Percentiles rank a stretch among this genome's conserved stretches.
Conservation (phyloP, 768 basidiomycete genomes). For the Crucibulum laeve region DNA sequence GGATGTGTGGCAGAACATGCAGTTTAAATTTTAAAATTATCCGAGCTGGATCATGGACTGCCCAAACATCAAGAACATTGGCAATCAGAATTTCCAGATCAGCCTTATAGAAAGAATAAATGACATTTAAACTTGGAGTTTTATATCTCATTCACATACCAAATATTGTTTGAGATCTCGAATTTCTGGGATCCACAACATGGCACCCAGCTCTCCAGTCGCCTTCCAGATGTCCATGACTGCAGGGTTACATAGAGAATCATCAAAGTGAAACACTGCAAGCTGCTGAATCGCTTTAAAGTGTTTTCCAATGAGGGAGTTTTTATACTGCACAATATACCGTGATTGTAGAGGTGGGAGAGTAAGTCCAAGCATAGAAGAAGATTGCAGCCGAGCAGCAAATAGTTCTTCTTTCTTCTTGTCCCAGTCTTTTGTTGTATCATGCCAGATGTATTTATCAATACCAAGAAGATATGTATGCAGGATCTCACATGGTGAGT, state of each 20-base stretch:
- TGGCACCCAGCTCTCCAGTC: constrained; percentile 22
- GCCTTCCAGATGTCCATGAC: constrained; percentile 26
- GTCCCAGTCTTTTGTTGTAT: constrained; percentile 14
- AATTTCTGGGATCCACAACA: constrained; percentile 26
- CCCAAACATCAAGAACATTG: constrained; percentile 17
- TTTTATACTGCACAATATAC: constrained; percentile 29
- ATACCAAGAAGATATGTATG: constrained; percentile 30
- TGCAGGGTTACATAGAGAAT: constrained; percentile 9
- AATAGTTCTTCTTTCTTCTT: constrained; percentile 16
- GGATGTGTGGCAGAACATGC: constrained; percentile 24
- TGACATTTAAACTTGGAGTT: background rate
- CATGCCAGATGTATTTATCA: constrained; percentile 30
- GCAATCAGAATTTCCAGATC: constrained; percentile 13
- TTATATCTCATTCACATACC: background rate
- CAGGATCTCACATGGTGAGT: constrained; percentile 32
- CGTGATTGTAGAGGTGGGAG: constrained; percentile 17
- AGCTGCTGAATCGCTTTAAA: constrained; percentile 27
- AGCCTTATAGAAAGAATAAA: constrained; percentile 1
- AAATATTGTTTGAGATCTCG: constrained; percentile 6
- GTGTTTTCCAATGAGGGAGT: constrained; percentile 29
- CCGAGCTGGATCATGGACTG: constrained; percentile 15
- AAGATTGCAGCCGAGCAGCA: constrained; percentile 17
- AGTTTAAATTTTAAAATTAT: constrained; percentile 26
- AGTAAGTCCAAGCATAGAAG: constrained; percentile 19
- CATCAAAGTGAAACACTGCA: constrained; percentile 21